Percentiles rank a stretch among this genome's conserved stretches.
These are phyloP conservation scores for Bonia amplexicaulis DNA, from an alignment of 176 grass and related monocot genomes.

Conservation along the genomic window DNA sequence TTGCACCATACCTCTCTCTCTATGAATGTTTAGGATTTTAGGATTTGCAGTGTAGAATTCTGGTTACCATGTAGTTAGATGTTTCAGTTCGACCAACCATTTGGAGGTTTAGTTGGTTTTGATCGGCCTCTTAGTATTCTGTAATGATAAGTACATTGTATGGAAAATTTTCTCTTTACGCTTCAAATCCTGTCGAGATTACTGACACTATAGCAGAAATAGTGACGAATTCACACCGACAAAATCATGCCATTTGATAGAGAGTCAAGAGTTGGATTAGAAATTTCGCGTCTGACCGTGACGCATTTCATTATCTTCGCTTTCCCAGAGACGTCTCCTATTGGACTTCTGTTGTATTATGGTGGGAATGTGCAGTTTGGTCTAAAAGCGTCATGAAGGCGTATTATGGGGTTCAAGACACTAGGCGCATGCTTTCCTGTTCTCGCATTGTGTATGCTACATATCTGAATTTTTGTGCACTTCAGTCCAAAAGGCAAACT, in stretches of 20 bases:
- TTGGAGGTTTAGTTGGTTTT: not conserved
- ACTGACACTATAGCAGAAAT: not conserved
- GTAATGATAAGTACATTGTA: not conserved
- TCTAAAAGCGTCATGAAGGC: not conserved
- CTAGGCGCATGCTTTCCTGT: not conserved
- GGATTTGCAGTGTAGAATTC: constrained; percentile 7
- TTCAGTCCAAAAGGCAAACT: not conserved
- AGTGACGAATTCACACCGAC: not conserved
- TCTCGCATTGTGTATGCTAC: no score
- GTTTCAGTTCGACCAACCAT: constrained; percentile 9
- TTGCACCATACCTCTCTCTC: constrained; percentile 5
- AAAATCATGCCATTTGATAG: not conserved
- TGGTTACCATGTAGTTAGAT: constrained; percentile 17
- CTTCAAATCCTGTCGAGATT: not conserved
- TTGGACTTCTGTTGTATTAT: not conserved
- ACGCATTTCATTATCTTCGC: constrained; percentile 7
- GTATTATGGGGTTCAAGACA: not conserved
- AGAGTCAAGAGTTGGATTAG: not conserved
- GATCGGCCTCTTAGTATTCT: not conserved
- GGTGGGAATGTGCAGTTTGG: constrained; percentile 2
- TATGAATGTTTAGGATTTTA: not conserved
- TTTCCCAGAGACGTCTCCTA: constrained; percentile 20
- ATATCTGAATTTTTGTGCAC: not conserved
- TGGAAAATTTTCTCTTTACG: not conserved
- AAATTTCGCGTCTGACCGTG: not conserved